These are phyloP conservation scores for Hemileccinum hortonii DNA, from an alignment of 1,284 basidiomycete species.

Conservation along the genomic window DNA sequence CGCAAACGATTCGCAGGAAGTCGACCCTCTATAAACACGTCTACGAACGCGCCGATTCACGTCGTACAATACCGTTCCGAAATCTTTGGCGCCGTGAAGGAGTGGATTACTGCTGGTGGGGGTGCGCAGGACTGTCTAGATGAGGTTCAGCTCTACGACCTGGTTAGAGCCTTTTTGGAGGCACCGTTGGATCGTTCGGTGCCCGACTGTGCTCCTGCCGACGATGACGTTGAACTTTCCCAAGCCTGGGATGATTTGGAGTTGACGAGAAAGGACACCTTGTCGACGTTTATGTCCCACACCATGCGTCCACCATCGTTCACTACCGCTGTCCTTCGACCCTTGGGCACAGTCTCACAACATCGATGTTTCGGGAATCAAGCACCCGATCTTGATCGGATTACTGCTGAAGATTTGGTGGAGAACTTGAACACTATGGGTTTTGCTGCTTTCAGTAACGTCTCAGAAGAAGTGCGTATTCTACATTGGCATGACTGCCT, in stretches of 20 bases:
- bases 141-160: conserved; percentile 57
- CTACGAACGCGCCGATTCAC: conserved; percentile 38
- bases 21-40: conserved; percentile 39
- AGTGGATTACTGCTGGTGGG: conserved; percentile 69
- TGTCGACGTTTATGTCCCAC: conserved; percentile 52
- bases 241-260: conserved; percentile 49
- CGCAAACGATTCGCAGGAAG: conserved; percentile 67
- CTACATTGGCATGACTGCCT: not conserved
- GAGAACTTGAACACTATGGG: conserved; percentile 74
- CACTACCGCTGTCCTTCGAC: conserved; percentile 29
- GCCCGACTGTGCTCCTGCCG: conserved; percentile 39
- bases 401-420: conserved; percentile 66
- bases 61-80: conserved; percentile 50
- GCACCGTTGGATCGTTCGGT: conserved; percentile 46
- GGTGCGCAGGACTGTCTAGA: conserved; percentile 77
- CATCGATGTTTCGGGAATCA: conserved; percentile 50
- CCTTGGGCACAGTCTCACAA: conserved; percentile 29
- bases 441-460: conserved; percentile 66
- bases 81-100: conserved; percentile 61
- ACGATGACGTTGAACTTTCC: conserved; percentile 41
- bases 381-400: conserved; percentile 65
- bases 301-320: conserved; percentile 56
- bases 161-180: conserved; percentile 58
- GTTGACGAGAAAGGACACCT: conserved; percentile 43
- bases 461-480: conserved; percentile 66